Conservation (phyloP, 2,329 filamentous ascomycete genomes). For the Harringtonia lauricola region DNA sequence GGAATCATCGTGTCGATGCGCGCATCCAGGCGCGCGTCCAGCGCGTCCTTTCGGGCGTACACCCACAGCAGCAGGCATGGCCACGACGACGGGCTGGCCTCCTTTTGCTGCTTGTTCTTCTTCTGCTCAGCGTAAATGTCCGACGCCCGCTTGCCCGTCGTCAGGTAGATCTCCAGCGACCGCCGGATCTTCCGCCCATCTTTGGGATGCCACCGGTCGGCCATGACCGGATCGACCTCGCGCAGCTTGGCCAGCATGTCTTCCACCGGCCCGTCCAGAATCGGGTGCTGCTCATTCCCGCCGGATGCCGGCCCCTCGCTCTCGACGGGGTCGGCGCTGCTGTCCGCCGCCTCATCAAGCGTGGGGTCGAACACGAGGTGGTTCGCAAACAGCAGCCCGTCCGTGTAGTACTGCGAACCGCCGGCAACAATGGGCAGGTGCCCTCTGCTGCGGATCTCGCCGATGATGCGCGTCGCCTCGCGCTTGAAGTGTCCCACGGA, state of each 20-base stretch:
- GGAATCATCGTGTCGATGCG: conserved; percentile 80
- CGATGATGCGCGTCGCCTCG: conserved; percentile 57
- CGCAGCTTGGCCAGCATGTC: conserved; percentile 60
- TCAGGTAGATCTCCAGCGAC: conserved; percentile 81
- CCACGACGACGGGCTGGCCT: conserved; percentile 24
- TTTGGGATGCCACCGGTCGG: conserved; percentile 84
- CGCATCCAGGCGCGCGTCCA: conserved; percentile 60
- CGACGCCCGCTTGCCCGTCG: conserved; percentile 70
- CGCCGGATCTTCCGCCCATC: conserved; percentile 82
- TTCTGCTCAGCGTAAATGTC: conserved; percentile 75
- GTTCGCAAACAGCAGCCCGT: conserved; percentile 75
- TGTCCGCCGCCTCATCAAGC: not conserved
- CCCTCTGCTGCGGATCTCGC: conserved; percentile 66
- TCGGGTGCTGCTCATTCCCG: no score
- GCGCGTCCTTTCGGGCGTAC: conserved; percentile 56
- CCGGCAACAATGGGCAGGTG: conserved; percentile 85
- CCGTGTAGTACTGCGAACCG: conserved; percentile 91
- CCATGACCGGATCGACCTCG: conserved; percentile 83
- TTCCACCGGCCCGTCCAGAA: conserved; percentile 61
- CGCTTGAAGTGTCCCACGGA: conserved; percentile 66
- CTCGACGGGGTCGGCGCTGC: not conserved
- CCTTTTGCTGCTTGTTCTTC: conserved; percentile 17
- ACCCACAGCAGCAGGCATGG: conserved; percentile 75
- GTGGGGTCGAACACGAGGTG: conserved; percentile 38
- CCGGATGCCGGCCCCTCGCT: conserved; percentile 37